A percentile compares a stretch with the other conserved stretches of the same genome.
These are phyloP conservation scores for Wickerhamiella cacticola DNA, from an alignment of 805 yeast species.

Conservation along the genomic window DNA sequence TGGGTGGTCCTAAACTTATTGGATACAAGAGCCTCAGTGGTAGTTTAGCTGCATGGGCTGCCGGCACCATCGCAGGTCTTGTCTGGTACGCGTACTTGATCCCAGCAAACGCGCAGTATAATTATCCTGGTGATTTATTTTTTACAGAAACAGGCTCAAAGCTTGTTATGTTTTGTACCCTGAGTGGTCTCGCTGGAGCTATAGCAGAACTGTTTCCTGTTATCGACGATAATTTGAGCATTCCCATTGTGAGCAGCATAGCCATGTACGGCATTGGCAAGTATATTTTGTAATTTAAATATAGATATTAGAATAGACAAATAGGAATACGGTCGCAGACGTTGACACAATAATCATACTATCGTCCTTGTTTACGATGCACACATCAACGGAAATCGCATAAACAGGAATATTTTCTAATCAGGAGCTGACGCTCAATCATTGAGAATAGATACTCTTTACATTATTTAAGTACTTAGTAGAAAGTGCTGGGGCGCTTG, in stretches of 20 bases:
- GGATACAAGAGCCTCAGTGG: slow-evolving; percentile 81
- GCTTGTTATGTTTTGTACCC: slow-evolving; percentile 45
- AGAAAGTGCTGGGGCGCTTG: slow-evolving; percentile 95
- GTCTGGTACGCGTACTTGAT: slow-evolving; percentile 61
- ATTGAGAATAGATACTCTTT: not conserved
- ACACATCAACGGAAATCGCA: not conserved
- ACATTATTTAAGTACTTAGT: slow-evolving; percentile 40
- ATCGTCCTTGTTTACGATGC: not conserved
- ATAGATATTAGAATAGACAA: not conserved
- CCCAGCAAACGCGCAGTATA: slow-evolving; percentile 47
- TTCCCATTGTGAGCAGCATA: slow-evolving; percentile 64
- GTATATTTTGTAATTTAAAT: not conserved
- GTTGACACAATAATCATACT: not conserved
- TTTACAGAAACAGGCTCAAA: slow-evolving; percentile 55
- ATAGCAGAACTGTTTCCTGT: slow-evolving; percentile 74
- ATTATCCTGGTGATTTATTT: slow-evolving; percentile 43
- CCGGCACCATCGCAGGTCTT: slow-evolving; percentile 58
- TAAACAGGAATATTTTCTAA: not conserved
- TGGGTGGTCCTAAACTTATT: slow-evolving; percentile 65
- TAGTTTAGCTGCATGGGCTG: slow-evolving; percentile 66
- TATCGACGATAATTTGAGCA: slow-evolving; percentile 88
- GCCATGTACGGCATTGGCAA: slow-evolving; percentile 4
- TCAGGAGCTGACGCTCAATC: too few relatives aligned
- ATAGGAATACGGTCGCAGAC: not conserved
- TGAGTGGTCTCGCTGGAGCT: slow-evolving; percentile 74